phyloP scores from a whole-genome alignment of 352 stramenopile species.

The Pythium pectinolyticum region DNA sequence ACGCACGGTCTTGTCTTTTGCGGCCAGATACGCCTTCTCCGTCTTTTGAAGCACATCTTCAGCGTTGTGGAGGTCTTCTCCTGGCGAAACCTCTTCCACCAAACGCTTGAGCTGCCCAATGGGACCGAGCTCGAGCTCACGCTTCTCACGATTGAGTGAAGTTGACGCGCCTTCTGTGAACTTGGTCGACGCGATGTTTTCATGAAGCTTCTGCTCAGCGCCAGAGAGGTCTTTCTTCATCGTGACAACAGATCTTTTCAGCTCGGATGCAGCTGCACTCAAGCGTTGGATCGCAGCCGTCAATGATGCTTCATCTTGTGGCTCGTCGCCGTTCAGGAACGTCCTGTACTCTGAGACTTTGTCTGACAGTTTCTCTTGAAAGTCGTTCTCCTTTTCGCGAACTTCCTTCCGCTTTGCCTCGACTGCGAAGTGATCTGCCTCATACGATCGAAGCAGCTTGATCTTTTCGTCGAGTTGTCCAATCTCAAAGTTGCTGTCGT shows the following conservation, averaged over 20 bases:
- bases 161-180: slow-evolving; percentile 45
- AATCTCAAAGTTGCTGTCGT: slow-evolving; percentile 45
- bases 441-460: slow-evolving; percentile 47
- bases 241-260: slow-evolving; percentile 22
- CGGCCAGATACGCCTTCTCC: slow-evolving; percentile 68
- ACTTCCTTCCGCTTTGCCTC: slow-evolving; percentile 50
- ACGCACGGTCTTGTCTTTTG: slow-evolving; percentile 79
- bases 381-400: slow-evolving; percentile 44
- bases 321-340: slow-evolving; percentile 31
- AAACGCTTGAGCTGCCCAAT: slow-evolving; percentile 49
- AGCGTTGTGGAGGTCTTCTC: slow-evolving; percentile 44
- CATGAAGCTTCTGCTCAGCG: slow-evolving; percentile 47
- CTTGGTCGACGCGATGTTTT: slow-evolving; percentile 55
- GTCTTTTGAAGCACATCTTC: slow-evolving; percentile 51
- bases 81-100: slow-evolving; percentile 49
- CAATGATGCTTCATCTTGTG: slow-evolving; percentile 37
- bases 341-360: slow-evolving; percentile 44
- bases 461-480: slow-evolving; percentile 51
- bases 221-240: slow-evolving; percentile 33
- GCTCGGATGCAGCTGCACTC: slow-evolving; percentile 28
- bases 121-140: slow-evolving; percentile 52
- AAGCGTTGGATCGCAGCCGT: slow-evolving; percentile 24
- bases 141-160: slow-evolving; percentile 43
- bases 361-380: slow-evolving; percentile 42
- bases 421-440: slow-evolving; percentile 48